These are phyloP conservation scores for Bipolaris sorokiniana DNA, from an alignment of 2,329 filamentous ascomycete genomes.

Conservation along the genomic window DNA sequence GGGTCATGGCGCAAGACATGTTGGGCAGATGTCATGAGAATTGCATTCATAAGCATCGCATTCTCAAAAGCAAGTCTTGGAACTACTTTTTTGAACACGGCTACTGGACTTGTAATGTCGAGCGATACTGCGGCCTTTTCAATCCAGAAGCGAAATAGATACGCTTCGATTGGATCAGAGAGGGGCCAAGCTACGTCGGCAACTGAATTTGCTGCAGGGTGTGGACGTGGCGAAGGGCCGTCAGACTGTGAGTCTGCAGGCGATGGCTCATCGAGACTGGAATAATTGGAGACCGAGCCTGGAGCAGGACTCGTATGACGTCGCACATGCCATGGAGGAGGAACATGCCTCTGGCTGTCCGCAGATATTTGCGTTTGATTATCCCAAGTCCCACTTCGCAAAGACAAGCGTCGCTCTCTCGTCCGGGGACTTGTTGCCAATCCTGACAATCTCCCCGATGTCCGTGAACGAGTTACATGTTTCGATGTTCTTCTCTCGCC, in stretches of 20 bases:
- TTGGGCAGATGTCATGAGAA: slow-evolving; percentile 50
- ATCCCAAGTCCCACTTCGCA: background rate
- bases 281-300: slow-evolving; percentile 17
- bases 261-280: slow-evolving; percentile 15
- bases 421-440: background rate
- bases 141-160: slow-evolving; percentile 25
- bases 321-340: slow-evolving; percentile 6
- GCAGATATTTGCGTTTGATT: background rate
- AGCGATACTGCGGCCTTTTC: slow-evolving; percentile 18
- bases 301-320: slow-evolving; percentile 14
- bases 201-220: background rate
- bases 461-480: slow-evolving; percentile 3
- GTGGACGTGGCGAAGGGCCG: slow-evolving; percentile 1
- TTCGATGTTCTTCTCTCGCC: slow-evolving; percentile 7
- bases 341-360: background rate
- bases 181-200: slow-evolving; percentile 12
- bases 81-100: slow-evolving; percentile 16
- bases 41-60: slow-evolving; percentile 49
- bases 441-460: slow-evolving; percentile 5
- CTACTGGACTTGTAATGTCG: slow-evolving; percentile 23
- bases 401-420: background rate
- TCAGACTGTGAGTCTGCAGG: slow-evolving; percentile 9
- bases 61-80: slow-evolving; percentile 39
- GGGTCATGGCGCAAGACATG: slow-evolving; percentile 41
- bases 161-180: slow-evolving; percentile 18